Percentiles rank a stretch among this genome's conserved stretches.
Evolutionary conservation across 2,329 filamentous ascomycete genomes (phyloP).

Genomic region (Capronia coronata): DNA sequence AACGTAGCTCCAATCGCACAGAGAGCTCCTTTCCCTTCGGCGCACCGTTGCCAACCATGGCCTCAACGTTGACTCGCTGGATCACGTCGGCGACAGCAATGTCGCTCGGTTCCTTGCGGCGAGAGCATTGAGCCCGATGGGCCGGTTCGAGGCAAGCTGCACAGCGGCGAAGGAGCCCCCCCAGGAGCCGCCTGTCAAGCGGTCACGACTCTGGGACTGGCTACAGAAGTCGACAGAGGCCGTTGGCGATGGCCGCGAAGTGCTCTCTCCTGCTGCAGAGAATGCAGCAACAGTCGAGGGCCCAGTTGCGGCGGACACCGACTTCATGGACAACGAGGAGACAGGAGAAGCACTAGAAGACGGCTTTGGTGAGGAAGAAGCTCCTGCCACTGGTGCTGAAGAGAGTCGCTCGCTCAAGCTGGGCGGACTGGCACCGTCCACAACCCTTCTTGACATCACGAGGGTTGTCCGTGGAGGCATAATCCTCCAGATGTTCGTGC

Average conservation of each 20-base stretch:
- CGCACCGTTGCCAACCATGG: constrained; percentile 29
- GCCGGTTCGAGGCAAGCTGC: neutral
- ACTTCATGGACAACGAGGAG: neutral
- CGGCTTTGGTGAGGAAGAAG: neutral
- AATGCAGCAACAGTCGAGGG: neutral
- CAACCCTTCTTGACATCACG: no score
- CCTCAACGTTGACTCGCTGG: constrained; percentile 27
- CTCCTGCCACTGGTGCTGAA: no score
- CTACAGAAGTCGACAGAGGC: neutral
- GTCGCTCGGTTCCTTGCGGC: neutral
- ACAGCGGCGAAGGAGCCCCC: neutral
- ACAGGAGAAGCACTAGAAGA: neutral
- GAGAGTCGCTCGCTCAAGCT: no score
- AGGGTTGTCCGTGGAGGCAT: no score
- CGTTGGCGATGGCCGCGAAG: neutral
- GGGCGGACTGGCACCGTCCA: no score
- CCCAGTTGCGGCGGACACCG: neutral
- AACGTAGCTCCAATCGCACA: constrained; percentile 1
- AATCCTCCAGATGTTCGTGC: no score
- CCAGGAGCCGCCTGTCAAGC: neutral
- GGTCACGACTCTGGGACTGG: neutral
- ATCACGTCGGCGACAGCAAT: constrained; percentile 13
- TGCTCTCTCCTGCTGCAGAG: neutral
- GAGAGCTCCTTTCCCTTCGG: constrained; percentile 11
- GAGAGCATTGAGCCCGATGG: neutral